Percentiles rank a stretch among this genome's conserved stretches.
These are phyloP conservation scores for Moelleriella libera DNA, from an alignment of 2,329 filamentous ascomycete genomes.

Conservation along the genomic window DNA sequence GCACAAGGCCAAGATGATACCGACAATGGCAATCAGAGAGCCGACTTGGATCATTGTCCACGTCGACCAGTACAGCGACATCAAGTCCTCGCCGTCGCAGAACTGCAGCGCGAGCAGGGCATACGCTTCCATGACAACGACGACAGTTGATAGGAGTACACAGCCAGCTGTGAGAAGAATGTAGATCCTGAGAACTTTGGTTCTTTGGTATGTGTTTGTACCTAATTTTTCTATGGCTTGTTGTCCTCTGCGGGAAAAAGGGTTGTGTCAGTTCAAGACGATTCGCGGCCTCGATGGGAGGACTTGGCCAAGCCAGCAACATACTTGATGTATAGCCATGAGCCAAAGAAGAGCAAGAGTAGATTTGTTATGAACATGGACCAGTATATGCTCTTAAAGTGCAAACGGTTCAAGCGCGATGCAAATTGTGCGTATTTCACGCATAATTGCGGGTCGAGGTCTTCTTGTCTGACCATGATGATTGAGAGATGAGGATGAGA, in stretches of 20 bases:
- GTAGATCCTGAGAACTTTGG: slow-evolving; percentile 23
- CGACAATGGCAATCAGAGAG: slow-evolving; percentile 41
- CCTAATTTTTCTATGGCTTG: slow-evolving; percentile 21
- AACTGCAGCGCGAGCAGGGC: slow-evolving; percentile 39
- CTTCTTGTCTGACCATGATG: neutral
- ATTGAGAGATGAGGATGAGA: neutral
- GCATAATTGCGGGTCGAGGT: slow-evolving; percentile 17
- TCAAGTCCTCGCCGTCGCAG: slow-evolving; percentile 45
- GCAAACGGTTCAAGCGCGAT: slow-evolving; percentile 21
- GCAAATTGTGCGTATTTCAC: slow-evolving; percentile 29
- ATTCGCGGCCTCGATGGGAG: neutral
- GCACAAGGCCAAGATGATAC: slow-evolving; percentile 38
- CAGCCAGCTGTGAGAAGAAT: slow-evolving; percentile 29
- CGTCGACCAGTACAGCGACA: slow-evolving; percentile 45
- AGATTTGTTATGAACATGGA: slow-evolving; percentile 28
- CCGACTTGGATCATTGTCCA: slow-evolving; percentile 47
- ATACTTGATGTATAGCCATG: slow-evolving; percentile 25
- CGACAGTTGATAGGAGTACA: slow-evolving; percentile 26
- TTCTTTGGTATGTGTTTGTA: slow-evolving; percentile 15
- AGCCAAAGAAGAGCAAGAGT: slow-evolving; percentile 27
- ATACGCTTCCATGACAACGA: slow-evolving; percentile 41
- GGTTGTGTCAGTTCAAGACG: too few species aligned
- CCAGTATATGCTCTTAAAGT: slow-evolving; percentile 34
- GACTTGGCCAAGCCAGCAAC: slow-evolving; percentile 4
- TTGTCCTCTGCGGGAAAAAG: slow-evolving; percentile 14